Evolutionary conservation across 352 stramenopile species (phyloP).

Genomic region (Aphanomyces cochlioides): DNA sequence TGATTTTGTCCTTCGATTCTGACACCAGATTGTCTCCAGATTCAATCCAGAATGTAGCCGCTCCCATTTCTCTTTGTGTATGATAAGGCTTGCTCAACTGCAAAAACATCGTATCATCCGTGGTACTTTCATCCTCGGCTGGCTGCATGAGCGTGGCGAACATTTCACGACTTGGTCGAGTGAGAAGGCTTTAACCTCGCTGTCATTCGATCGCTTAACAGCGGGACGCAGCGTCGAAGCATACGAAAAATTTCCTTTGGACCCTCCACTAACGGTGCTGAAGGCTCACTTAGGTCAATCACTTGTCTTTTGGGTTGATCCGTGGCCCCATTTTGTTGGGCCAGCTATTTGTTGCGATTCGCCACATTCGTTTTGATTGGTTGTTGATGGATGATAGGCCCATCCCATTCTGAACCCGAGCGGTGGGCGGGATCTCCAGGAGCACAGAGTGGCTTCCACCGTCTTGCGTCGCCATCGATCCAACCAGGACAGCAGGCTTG

Average conservation of each 20-base stretch:
- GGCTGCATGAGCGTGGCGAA: background rate
- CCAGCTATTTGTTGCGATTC: background rate
- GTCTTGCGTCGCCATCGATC: background rate
- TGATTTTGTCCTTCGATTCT: conserved; percentile 6
- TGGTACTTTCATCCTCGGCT: background rate
- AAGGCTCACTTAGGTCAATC: background rate
- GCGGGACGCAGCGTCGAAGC: background rate
- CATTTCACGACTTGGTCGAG: background rate
- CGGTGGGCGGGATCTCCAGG: background rate
- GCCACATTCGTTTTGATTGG: conserved; percentile 4
- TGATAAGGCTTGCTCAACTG: background rate
- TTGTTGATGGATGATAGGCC: background rate
- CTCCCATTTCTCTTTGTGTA: background rate
- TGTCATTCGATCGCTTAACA: background rate
- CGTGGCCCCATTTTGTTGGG: background rate
- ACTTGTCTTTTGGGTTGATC: background rate
- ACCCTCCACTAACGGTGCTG: background rate
- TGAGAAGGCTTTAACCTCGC: background rate
- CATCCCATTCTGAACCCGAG: background rate
- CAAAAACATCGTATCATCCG: background rate
- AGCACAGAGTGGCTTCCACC: background rate
- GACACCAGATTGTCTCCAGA: background rate
- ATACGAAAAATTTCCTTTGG: background rate
- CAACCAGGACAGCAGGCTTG: conserved; percentile 10
- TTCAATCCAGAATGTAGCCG: background rate